These are phyloP conservation scores for Cardamine chenopodiifolia DNA, from an alignment of 345 rosid genomes.

Conservation along the genomic window DNA sequence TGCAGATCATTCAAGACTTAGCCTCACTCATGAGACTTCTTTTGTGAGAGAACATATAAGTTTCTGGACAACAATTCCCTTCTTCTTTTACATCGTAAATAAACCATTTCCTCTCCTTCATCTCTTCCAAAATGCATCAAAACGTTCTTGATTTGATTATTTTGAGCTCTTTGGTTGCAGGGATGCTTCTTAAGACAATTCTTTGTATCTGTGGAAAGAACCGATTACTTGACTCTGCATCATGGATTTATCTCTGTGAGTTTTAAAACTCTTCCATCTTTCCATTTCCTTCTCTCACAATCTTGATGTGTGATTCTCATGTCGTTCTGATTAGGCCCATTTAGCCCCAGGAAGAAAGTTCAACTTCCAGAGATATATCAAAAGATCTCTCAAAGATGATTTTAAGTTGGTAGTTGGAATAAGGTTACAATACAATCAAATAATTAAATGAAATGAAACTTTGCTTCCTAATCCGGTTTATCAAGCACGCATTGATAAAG, in stretches of 20 bases:
- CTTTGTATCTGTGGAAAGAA: slow-evolving; percentile 74
- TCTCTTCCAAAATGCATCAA: slow-evolving; percentile 11
- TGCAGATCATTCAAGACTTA: slow-evolving; percentile 86
- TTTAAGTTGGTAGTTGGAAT: slow-evolving; percentile 81
- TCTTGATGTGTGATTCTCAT: slow-evolving; percentile 16
- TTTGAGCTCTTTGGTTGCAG: slow-evolving; percentile 48
- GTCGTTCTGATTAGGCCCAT: slow-evolving; percentile 60
- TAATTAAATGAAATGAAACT: neutral
- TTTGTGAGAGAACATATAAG: slow-evolving; percentile 78
- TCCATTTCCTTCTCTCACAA: neutral
- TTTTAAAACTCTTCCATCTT: neutral
- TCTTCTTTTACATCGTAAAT: slow-evolving; percentile 81
- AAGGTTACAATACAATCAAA: slow-evolving; percentile 53
- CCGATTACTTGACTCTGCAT: slow-evolving; percentile 86
- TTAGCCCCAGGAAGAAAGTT: slow-evolving; percentile 89
- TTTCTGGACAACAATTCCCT: slow-evolving; percentile 79
- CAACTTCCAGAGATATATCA: slow-evolving; percentile 84
- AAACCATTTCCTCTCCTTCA: neutral
- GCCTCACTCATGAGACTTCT: slow-evolving; percentile 88
- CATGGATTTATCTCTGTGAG: slow-evolving; percentile 89
- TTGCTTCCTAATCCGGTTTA: too few relatives aligned
- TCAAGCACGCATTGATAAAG: too few relatives aligned
- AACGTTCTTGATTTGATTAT: slow-evolving; percentile 4
- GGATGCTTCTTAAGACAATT: slow-evolving; percentile 91
- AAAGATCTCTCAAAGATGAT: slow-evolving; percentile 91